Base-by-base conservation (phyloP, 2,329 filamentous ascomycete genomes). In the Penicillium corylophilum region DNA sequence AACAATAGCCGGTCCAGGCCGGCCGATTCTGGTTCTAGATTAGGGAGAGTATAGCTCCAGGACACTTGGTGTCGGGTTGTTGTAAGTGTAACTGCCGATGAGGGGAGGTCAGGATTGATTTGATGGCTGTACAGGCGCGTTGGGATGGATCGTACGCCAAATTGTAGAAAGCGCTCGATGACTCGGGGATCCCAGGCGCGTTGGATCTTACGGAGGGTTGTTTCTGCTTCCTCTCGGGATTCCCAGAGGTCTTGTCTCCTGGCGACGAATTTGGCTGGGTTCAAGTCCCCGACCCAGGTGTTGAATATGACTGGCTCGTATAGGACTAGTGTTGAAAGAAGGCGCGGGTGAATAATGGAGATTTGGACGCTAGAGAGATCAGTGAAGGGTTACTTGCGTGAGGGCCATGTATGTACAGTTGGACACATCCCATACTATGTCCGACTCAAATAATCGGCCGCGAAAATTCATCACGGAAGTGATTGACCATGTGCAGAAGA, bases 341-440 rank as follows among this genome's bases (percentile, higher is more conserved):
- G 81, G 9, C 89, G 86, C 0, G 91, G 90, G 70, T 95, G 87
- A 53, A 89, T 79, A 9, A 91, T 76, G 2, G 88, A 76, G 12
- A 90, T 15, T n/a, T 77, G 53, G 87, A 82, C 51, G 80, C 77
- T 23, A 43, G 46, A 28, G 24, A 18, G 2, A 9, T 20, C 20
- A 16, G 29, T 31, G 29, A 29, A 38, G 22, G 16, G 36, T 20
- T 3, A 10, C 10, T 26, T 90, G 87, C 87, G 89, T 95, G 0
- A 95, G 31, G n/a, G n/a, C 16, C 18, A 9, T 35, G 15, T 35
- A 35, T 6, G 31, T 16, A 35, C 31, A 35, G 1, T 18, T 35
- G 31, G 6, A n/a, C 31, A n/a, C 31, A 35, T 35, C 31, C 31
- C n/a, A 35, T 35, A n/a, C 31, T 35, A 18, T 18, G 31, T 5